Evolutionary conservation across 768 basidiomycete species (phyloP).

Genomic region (Mycena olivaceomarginata): DNA sequence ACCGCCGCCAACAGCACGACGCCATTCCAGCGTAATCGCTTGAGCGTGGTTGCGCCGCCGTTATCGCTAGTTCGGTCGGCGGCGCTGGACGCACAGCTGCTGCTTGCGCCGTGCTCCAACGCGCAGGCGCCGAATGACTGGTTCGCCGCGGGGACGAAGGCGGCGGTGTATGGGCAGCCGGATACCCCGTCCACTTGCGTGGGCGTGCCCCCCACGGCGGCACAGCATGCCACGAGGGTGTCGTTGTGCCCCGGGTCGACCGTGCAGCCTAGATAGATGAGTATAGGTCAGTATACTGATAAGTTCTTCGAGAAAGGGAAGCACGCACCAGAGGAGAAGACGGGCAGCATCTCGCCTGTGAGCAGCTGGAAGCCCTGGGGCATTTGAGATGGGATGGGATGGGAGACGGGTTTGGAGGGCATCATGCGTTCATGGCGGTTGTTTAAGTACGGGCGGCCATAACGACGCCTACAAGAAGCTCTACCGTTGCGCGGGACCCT

Average conservation of each 20-base stretch:
- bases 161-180: slow-evolving; percentile 31
- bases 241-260: slow-evolving; percentile 28
- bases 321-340: slow-evolving; percentile 16
- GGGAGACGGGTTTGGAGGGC: neutral
- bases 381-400: neutral
- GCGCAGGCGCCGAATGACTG: slow-evolving; percentile 32
- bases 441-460: neutral
- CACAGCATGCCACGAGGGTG: slow-evolving; percentile 30
- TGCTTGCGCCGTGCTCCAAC: neutral
- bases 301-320: neutral
- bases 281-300: neutral
- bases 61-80: neutral
- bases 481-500: neutral
- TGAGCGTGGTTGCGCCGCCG: no score
- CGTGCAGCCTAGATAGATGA: slow-evolving; percentile 24
- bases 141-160: slow-evolving; percentile 25
- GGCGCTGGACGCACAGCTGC: slow-evolving; percentile 21
- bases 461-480: slow-evolving; percentile 1
- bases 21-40: no score
- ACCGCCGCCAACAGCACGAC: no score
- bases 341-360: slow-evolving; percentile 6
- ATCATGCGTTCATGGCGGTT: neutral
- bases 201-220: slow-evolving; percentile 20
- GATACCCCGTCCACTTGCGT: neutral
- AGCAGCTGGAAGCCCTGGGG: slow-evolving; percentile 4